A percentile compares a stretch with the other conserved stretches of the same genome.
Evolutionary conservation across 805 yeast species (phyloP).

Genomic region (Hanseniaspora thailandica): DNA sequence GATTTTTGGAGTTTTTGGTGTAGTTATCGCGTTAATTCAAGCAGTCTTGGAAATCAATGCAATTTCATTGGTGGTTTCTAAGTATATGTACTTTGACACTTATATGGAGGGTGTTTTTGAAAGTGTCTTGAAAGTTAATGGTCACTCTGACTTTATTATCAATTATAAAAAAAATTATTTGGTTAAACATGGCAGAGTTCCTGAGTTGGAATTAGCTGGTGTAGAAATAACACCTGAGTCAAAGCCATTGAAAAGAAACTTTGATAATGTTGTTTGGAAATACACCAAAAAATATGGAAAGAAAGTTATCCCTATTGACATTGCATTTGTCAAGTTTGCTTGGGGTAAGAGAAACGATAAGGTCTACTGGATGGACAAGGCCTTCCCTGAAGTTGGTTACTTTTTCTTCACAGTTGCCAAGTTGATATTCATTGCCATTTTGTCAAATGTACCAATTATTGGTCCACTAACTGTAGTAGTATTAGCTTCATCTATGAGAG

Average conservation of each 20-base stretch:
- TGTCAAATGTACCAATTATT: constrained; percentile 27
- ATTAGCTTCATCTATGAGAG: constrained; percentile 24
- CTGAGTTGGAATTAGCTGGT: not conserved
- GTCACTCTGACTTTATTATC: constrained; percentile 18
- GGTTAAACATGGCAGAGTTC: not conserved
- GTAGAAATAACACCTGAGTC: not conserved
- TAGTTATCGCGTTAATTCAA: constrained; percentile 24
- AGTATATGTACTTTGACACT: constrained; percentile 21
- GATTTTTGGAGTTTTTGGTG: constrained; percentile 27
- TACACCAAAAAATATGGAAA: not conserved
- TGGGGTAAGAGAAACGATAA: constrained; percentile 11
- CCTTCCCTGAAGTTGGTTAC: constrained; percentile 16
- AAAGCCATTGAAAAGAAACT: not conserved
- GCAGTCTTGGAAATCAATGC: constrained; percentile 26
- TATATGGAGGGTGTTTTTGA: constrained; percentile 22
- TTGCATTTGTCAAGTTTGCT: constrained; percentile 3
- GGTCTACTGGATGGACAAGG: constrained; percentile 20
- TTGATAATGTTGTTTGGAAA: not conserved
- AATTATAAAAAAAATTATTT: constrained; percentile 8
- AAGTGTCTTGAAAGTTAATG: constrained; percentile 18
- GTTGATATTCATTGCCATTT: constrained; percentile 15
- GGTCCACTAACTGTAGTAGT: constrained; percentile 28
- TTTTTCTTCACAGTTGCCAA: constrained; percentile 14
- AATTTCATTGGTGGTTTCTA: constrained; percentile 21
- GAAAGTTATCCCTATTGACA: constrained; percentile 5